These are phyloP conservation scores for Heritiera littoralis DNA, from an alignment of 345 rosid species.

Conservation along the genomic window DNA sequence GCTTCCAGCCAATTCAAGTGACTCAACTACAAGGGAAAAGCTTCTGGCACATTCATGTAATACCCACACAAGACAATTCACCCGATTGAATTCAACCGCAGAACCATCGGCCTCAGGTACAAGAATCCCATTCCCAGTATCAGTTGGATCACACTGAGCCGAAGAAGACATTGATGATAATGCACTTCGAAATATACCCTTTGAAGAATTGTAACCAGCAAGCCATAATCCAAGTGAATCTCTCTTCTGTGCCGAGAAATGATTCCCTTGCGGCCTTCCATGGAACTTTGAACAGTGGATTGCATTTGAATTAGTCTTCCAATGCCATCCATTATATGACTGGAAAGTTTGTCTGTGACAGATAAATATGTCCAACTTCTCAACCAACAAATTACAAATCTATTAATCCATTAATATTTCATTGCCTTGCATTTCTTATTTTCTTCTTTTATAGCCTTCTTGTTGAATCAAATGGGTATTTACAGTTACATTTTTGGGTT, in stretches of 20 bases:
- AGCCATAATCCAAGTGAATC: slow-evolving; percentile 24
- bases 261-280: slow-evolving; percentile 28
- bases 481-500: not conserved
- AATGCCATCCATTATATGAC: slow-evolving; percentile 28
- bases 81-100: slow-evolving; percentile 43
- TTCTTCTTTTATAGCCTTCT: not conserved
- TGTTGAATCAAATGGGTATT: slow-evolving; percentile 8
- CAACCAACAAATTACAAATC: not conserved
- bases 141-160: slow-evolving; percentile 26
- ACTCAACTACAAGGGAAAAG: slow-evolving; percentile 52
- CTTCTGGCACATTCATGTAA: slow-evolving; percentile 64
- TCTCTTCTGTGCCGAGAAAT: slow-evolving; percentile 23
- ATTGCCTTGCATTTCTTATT: not conserved
- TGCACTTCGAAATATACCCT: slow-evolving; percentile 30
- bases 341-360: slow-evolving; percentile 39
- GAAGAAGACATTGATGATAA: slow-evolving; percentile 36
- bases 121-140: slow-evolving; percentile 31
- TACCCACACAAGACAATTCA: slow-evolving; percentile 59
- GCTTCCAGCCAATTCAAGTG: slow-evolving; percentile 50
- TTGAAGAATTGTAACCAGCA: slow-evolving; percentile 22
- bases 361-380: slow-evolving; percentile 8
- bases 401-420: not conserved
- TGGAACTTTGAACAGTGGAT: slow-evolving; percentile 28
- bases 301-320: slow-evolving; percentile 22
- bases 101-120: slow-evolving; percentile 24